phyloP scores from a whole-genome alignment of 768 basidiomycete genomes.

The Pisolithus tinctorius region DNA sequence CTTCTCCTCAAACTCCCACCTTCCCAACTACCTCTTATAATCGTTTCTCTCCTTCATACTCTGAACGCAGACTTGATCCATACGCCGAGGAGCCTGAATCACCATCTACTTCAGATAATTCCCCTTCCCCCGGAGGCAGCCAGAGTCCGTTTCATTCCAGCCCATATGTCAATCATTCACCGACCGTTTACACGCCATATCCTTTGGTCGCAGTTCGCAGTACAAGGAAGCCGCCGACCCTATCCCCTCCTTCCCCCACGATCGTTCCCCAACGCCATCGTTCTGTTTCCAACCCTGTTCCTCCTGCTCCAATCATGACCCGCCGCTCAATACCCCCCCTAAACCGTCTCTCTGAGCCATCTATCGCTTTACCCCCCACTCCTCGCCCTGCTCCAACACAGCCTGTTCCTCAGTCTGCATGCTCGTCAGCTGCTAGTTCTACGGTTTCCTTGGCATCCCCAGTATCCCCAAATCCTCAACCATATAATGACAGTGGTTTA shows the following conservation, averaged over 20 bases:
- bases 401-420: slow-evolving; percentile 1
- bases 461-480: not conserved
- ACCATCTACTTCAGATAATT: not conserved
- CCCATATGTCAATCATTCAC: no score
- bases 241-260: not conserved
- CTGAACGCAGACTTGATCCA: slow-evolving; percentile 2
- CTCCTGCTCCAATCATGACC: not conserved
- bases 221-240: not conserved
- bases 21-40: not conserved
- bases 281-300: not conserved
- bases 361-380: not conserved
- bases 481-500: not conserved
- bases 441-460: not conserved
- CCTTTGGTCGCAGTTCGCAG: not conserved
- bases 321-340: not conserved
- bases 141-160: not conserved
- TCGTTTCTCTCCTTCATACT: slow-evolving; percentile 1
- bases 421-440: not conserved
- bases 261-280: not conserved
- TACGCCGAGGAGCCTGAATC: not conserved
- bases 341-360: not conserved
- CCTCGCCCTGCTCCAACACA: not conserved
- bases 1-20: not conserved
- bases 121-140: not conserved
- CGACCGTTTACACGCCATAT: not conserved